These are phyloP conservation scores for Aspergillus conjunctus DNA, from an alignment of 495 filamentous ascomycete species.

Conservation along the genomic window DNA sequence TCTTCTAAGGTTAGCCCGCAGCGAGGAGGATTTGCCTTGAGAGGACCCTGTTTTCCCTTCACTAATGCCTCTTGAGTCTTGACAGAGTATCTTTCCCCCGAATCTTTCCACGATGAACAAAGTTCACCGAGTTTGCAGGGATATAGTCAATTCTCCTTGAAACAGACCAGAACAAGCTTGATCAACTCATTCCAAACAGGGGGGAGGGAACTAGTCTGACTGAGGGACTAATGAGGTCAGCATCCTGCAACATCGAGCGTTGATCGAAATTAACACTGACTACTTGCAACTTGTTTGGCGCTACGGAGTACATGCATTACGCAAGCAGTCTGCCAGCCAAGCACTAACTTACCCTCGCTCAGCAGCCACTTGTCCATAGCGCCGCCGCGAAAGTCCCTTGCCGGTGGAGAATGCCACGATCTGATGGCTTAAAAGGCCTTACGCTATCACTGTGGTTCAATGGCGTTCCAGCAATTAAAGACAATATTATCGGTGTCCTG, in stretches of 20 bases:
- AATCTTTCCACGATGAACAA: not conserved
- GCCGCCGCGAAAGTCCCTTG: conserved; percentile 42
- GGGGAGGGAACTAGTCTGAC: not conserved
- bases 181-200: not conserved
- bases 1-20: not conserved
- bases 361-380: conserved; percentile 42
- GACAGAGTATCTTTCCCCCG: not conserved
- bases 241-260: conserved; percentile 22
- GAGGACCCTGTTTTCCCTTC: not conserved
- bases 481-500: not conserved
- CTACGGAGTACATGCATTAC: conserved; percentile 45
- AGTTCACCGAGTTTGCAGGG: no score
- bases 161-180: not conserved
- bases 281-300: conserved; percentile 29
- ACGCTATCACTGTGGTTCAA: conserved; percentile 35
- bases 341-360: conserved; percentile 43
- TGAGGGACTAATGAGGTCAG: conserved; percentile 12
- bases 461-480: conserved; percentile 19
- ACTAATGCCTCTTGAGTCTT: not conserved
- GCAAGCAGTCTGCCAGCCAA: conserved; percentile 43
- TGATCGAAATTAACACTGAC: conserved; percentile 45
- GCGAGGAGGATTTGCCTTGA: not conserved
- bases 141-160: no score
- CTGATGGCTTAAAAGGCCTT: conserved; percentile 33
- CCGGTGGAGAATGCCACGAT: conserved; percentile 50